Evolutionary conservation across 257 asterid genomes (phyloP), one percentile per base, ranked within the genome.

Genomic region (Fraxinus excelsior): DNA sequence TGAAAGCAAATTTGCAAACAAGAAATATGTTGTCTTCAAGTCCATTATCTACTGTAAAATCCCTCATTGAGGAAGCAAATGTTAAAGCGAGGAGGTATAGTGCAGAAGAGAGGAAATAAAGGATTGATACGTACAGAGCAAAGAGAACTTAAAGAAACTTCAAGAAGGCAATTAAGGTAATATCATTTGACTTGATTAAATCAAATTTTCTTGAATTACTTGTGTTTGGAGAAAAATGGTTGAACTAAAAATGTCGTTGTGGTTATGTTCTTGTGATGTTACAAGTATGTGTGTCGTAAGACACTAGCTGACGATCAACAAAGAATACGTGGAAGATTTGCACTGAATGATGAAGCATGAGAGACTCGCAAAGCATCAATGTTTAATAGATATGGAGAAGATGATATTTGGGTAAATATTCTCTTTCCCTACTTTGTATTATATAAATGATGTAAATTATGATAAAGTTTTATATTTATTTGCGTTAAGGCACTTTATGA

Each of bases 321-420:
- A 3, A 85, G 98, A 76, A 87, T 94, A 75, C 97, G 98, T 51
- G 98, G 98, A 78, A 85, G 98, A 49, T 94, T 94, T 73, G 97
- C 97, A 1, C 87, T 93, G 7, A 92, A 91, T 29, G 97, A 90
- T 67, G 97, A 92, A 72, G 84, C 90, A 69, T 87, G 80, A 37
- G 96, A 91, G 82, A 87, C 84, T 81, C 90, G 90, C 4, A 89
- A 89, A 84, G 85, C 92, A 69, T 82, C 94, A 42, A 78, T 79
- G 80, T 90, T 68, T 74, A 82, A 85, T 42, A 82, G 83, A 85
- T 91, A 72, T 79, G 91, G 86, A 83, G 93, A 88, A 70, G 92
- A 90, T 34, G 37, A 90, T 79, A 80, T 84, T 86, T 92, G 96
- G 94, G 97, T 92, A n/a, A 90, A 84, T 80, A 77, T 88, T 81